Conservation (phyloP, 805 yeast species). For the Lipomyces chichibuensis region DNA sequence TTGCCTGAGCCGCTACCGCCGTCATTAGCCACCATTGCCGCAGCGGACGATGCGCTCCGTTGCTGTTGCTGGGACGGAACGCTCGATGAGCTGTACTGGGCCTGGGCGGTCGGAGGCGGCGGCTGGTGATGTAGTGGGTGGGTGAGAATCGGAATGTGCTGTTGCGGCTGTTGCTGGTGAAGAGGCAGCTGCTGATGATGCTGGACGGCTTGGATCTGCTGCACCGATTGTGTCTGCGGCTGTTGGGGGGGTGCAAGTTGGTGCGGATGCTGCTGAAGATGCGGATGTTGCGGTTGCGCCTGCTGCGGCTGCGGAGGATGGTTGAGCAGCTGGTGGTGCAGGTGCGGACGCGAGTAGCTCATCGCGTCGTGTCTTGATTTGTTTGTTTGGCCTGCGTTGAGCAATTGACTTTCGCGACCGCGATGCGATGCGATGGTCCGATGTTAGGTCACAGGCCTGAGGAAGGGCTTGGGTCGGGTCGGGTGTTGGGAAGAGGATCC, state of each 20-base stretch:
- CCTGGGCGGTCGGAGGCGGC: background rate
- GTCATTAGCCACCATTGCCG: background rate
- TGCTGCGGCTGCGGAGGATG: conserved; percentile 14
- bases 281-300: conserved; percentile 13
- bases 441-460: background rate
- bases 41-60: conserved; percentile 1
- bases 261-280: conserved; percentile 12
- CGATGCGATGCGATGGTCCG: background rate
- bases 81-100: background rate
- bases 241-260: conserved; percentile 13
- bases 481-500: background rate
- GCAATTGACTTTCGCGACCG: conserved; percentile 1
- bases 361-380: conserved; percentile 9
- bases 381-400: background rate
- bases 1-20: conserved; percentile 4
- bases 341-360: conserved; percentile 29
- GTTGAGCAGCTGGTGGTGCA: conserved; percentile 31
- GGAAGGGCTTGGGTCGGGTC: background rate
- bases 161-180: conserved; percentile 23
- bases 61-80: background rate
- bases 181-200: conserved; percentile 18
- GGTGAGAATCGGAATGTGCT: conserved; percentile 5
- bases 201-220: conserved; percentile 15
- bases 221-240: conserved; percentile 6
- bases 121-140: conserved; percentile 18